phyloP scores from a whole-genome alignment of 208 protist genomes.

The Entamoeba histolytica region DNA sequence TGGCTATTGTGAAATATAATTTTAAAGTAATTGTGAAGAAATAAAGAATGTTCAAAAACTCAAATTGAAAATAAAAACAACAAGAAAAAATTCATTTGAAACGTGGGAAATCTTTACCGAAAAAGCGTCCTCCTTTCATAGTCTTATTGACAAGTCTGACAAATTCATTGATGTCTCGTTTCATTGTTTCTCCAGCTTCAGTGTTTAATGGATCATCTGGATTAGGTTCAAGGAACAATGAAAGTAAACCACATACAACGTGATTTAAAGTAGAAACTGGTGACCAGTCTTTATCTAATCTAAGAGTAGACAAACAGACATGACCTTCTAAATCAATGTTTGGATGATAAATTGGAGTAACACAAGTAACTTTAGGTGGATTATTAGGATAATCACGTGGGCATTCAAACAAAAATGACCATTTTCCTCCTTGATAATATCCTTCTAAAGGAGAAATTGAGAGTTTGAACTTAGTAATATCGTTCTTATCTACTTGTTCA shows the following conservation, averaged over 20 bases:
- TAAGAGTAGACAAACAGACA: slow-evolving; percentile 3
- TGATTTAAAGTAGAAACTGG: not conserved
- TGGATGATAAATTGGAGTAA: slow-evolving; percentile 1
- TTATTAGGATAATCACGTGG: not conserved
- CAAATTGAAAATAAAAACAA: no score
- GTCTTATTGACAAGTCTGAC: no score
- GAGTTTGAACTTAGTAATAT: not conserved
- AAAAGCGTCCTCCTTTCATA: no score
- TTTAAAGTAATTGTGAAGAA: no score
- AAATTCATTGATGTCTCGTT: not conserved
- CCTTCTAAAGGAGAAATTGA: not conserved
- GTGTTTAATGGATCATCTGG: slow-evolving; percentile 6
- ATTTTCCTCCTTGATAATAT: not conserved
- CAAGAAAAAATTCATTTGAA: no score
- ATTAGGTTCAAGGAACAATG: slow-evolving; percentile 13
- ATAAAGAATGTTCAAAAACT: no score
- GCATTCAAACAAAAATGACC: not conserved
- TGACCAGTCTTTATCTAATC: not conserved
- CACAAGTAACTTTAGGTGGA: not conserved
- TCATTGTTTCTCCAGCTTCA: not conserved
- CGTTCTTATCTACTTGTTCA: no score
- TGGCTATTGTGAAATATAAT: no score
- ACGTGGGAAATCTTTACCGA: no score
- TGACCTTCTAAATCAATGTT: slow-evolving; percentile 16
- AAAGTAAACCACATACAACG: not conserved